Evolutionary conservation across 1,139 yeast species (phyloP).

Genomic region (Yamadazyma taylorii): DNA sequence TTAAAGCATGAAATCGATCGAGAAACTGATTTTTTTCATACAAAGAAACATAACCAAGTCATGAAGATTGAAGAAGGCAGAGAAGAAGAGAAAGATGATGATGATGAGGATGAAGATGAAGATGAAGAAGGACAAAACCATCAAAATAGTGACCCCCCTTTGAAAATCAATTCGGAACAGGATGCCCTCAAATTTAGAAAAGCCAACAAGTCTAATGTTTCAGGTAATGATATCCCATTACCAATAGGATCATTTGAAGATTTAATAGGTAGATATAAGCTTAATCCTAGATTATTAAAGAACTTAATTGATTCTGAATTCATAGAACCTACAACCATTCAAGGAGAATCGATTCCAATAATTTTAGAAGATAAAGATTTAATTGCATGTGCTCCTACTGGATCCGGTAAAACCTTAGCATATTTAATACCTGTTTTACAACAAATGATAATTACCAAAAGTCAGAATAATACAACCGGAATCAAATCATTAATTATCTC

Average conservation of each 20-base stretch:
- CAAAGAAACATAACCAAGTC: conserved; percentile 38
- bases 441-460: conserved; percentile 32
- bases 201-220: conserved; percentile 58
- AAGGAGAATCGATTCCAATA: conserved; percentile 80
- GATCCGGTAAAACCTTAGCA: conserved; percentile 91
- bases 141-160: conserved; percentile 33
- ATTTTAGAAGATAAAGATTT: conserved; percentile 65
- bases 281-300: conserved; percentile 60
- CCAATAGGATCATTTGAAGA: conserved; percentile 92
- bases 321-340: conserved; percentile 87
- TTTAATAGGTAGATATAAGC: conserved; percentile 61
- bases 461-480: conserved; percentile 43
- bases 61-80: conserved; percentile 51
- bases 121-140: conserved; percentile 22
- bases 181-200: conserved; percentile 62
- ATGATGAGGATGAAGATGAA: conserved; percentile 41
- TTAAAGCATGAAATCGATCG: conserved; percentile 14
- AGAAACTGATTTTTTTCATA: conserved; percentile 23
- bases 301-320: conserved; percentile 73
- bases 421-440: conserved; percentile 83
- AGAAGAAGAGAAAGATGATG: conserved; percentile 38
- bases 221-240: conserved; percentile 77
- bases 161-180: conserved; percentile 49
- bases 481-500: conserved; percentile 79
- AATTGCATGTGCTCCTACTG: conserved; percentile 91